These are phyloP conservation scores for Filobasidium floriforme DNA, from an alignment of 768 basidiomycete genomes.

Conservation along the genomic window DNA sequence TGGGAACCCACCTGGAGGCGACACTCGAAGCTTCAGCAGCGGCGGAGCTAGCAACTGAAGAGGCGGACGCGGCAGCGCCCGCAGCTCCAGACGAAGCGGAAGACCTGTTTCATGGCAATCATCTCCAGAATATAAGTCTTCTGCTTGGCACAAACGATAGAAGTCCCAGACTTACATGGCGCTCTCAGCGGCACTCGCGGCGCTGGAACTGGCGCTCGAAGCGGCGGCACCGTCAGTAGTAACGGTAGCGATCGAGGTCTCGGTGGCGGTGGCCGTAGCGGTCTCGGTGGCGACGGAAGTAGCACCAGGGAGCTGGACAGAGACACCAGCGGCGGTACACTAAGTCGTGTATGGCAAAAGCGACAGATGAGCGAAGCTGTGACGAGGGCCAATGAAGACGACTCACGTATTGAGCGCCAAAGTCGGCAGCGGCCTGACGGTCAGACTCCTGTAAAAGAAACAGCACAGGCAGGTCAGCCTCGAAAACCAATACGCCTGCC, in stretches of 20 bases:
- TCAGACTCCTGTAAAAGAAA: not conserved
- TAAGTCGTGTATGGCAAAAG: not conserved
- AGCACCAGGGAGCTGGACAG: not conserved
- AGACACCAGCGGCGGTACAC: constrained; percentile 3
- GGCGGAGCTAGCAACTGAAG: constrained; percentile 2
- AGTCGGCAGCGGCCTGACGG: constrained; percentile 1
- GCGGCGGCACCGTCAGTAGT: not conserved
- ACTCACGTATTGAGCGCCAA: constrained; percentile 4
- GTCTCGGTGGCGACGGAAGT: not conserved
- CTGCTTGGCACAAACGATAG: not conserved
- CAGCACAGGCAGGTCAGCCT: not conserved
- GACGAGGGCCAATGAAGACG: not conserved
- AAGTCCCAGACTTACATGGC: not conserved
- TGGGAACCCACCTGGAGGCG: not conserved
- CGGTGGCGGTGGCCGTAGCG: constrained; percentile 3
- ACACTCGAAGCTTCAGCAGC: not conserved
- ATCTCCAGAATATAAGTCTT: not conserved
- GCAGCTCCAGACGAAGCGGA: not conserved
- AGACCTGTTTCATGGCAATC: not conserved
- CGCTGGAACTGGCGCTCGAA: not conserved
- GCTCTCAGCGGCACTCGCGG: not conserved
- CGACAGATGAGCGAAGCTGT: not conserved
- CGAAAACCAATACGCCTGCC: not conserved
- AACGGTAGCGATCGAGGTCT: not conserved
- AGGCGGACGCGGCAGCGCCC: not conserved